Evolutionary conservation across 768 basidiomycete genomes (phyloP).

Genomic region (Baorangia bicolor): DNA sequence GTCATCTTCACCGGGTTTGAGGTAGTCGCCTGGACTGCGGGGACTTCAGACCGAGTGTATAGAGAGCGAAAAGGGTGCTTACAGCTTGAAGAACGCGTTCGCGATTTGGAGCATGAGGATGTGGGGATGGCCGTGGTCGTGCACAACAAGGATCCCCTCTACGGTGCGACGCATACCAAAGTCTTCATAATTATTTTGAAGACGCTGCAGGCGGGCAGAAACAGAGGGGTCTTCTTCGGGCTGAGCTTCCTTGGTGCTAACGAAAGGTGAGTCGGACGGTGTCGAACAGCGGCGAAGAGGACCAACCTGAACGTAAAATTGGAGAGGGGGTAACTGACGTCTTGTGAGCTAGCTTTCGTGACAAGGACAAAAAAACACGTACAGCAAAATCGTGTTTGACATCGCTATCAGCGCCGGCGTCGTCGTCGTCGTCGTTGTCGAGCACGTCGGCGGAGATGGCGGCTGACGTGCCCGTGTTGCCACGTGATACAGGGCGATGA

Average conservation of each 20-base stretch:
- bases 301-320: slow-evolving; percentile 88
- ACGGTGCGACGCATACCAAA: slow-evolving; percentile 96
- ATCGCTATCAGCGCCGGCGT: no score
- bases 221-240: slow-evolving; percentile 98
- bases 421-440: slow-evolving; percentile 27
- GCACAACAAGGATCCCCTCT: slow-evolving; percentile 75
- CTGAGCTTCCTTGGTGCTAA: slow-evolving; percentile 92
- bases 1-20: slow-evolving; percentile 95
- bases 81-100: slow-evolving; percentile 99
- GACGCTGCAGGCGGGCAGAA: slow-evolving; percentile 86
- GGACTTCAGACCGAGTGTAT: not conserved
- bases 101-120: slow-evolving; percentile 98
- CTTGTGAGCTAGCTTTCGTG: not conserved
- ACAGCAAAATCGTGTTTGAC: slow-evolving; percentile 56
- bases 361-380: slow-evolving; percentile 16
- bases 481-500: slow-evolving; percentile 17
- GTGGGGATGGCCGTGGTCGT: slow-evolving; percentile 97
- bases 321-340: slow-evolving; percentile 71
- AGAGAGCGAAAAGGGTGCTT: slow-evolving; percentile 28
- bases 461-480: not conserved
- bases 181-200: slow-evolving; percentile 96
- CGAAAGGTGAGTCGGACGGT: slow-evolving; percentile 5
- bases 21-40: slow-evolving; percentile 92
- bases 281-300: slow-evolving; percentile 1
- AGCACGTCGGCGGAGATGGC: slow-evolving; percentile 9